These are phyloP conservation scores for Corymbia maculata DNA, from an alignment of 345 rosid genomes.

Conservation along the genomic window DNA sequence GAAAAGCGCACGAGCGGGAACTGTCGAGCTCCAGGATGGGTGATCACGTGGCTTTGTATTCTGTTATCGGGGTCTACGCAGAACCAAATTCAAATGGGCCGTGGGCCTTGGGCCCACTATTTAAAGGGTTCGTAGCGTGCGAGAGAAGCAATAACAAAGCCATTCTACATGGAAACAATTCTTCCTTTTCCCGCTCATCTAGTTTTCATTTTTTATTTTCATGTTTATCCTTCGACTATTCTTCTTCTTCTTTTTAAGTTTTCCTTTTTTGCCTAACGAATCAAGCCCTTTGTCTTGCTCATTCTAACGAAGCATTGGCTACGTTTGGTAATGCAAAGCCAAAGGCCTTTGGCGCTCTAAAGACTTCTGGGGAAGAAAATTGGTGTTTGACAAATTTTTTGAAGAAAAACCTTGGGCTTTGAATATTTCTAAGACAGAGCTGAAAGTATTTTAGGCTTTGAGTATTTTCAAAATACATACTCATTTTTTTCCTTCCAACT, in stretches of 20 bases:
- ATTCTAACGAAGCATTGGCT: background rate
- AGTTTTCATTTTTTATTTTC: background rate
- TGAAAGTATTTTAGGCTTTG: no score
- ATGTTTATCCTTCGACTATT: background rate
- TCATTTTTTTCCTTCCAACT: no score
- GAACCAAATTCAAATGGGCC: background rate
- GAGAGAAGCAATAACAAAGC: background rate
- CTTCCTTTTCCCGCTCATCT: background rate
- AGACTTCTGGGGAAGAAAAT: no score
- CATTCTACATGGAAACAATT: background rate
- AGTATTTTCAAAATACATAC: no score
- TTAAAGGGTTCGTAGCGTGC: background rate
- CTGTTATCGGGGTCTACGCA: background rate
- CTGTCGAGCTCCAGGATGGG: background rate
- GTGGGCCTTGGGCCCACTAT: background rate
- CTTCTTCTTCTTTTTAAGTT: background rate
- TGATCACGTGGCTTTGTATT: background rate
- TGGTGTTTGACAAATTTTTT: no score
- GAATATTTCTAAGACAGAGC: no score
- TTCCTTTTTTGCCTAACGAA: background rate
- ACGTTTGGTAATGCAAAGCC: no score
- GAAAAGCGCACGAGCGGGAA: conserved; percentile 9
- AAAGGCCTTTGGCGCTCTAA: no score
- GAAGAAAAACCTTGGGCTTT: no score
- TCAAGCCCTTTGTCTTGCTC: background rate